Evolutionary conservation across 1,284 basidiomycete species (phyloP).

Genomic region (Wallemia hederae): DNA sequence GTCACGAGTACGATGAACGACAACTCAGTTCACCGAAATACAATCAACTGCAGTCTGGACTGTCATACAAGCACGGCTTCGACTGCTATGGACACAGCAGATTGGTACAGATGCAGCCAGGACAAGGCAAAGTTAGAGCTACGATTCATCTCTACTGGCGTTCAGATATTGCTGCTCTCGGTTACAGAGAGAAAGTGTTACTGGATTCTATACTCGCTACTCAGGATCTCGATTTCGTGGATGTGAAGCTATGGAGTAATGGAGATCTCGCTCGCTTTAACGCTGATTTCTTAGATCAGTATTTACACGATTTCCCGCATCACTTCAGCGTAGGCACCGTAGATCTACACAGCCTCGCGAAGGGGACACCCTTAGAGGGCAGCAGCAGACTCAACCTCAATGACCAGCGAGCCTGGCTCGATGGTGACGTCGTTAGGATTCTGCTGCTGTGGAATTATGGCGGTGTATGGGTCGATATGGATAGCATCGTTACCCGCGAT

Average conservation of each 20-base stretch:
- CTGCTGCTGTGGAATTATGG: conserved; percentile 66
- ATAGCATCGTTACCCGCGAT: conserved; percentile 56
- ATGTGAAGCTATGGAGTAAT: conserved; percentile 63
- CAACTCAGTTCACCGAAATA: conserved; percentile 26
- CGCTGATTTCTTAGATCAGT: conserved; percentile 31
- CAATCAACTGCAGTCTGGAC: conserved; percentile 51
- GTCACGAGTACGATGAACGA: not conserved
- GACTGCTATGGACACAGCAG: conserved; percentile 68
- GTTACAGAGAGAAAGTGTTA: conserved; percentile 51
- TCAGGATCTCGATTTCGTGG: conserved; percentile 33
- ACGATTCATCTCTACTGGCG: conserved; percentile 76
- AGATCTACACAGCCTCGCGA: conserved; percentile 34
- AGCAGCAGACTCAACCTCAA: conserved; percentile 27
- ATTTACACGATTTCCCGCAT: not conserved
- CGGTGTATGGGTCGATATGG: conserved; percentile 88
- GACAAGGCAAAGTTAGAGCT: conserved; percentile 15
- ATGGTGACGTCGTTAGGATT: conserved; percentile 59
- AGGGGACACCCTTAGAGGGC: conserved; percentile 40
- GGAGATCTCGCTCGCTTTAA: conserved; percentile 33
- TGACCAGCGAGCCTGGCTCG: conserved; percentile 66
- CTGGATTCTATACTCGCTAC: conserved; percentile 71
- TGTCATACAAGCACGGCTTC: conserved; percentile 40
- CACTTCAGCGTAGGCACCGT: conserved; percentile 19
- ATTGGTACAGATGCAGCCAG: conserved; percentile 24
- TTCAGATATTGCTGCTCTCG: conserved; percentile 44